A percentile compares a stretch with the other conserved stretches of the same genome.
Conservation (phyloP, 2,329 filamentous ascomycete genomes). For the Trichoderma aggressivum region DNA sequence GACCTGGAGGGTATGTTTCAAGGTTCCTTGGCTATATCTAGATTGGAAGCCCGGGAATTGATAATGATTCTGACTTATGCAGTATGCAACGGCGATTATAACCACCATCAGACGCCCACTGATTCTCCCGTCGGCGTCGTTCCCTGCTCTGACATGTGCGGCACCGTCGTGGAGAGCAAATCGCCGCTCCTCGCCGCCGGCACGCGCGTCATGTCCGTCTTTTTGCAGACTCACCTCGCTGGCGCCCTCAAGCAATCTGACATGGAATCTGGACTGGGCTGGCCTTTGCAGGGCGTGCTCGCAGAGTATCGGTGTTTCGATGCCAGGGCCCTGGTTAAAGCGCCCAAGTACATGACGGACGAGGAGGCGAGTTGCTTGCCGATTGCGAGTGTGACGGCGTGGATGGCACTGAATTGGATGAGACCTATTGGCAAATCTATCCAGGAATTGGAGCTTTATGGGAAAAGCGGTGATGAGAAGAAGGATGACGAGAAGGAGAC, state of each 20-base stretch:
- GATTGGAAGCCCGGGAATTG: neutral
- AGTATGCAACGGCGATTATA: constrained; percentile 66
- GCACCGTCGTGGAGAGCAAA: constrained; percentile 47
- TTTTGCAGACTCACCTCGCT: constrained; percentile 54
- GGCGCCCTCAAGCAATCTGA: constrained; percentile 57
- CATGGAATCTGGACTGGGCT: constrained; percentile 56
- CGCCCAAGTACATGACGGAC: constrained; percentile 54
- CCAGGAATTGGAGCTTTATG: constrained; percentile 20
- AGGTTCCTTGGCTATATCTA: neutral
- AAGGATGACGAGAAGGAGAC: constrained; percentile 33
- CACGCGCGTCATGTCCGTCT: constrained; percentile 65
- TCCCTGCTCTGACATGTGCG: constrained; percentile 69
- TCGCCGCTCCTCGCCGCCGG: constrained; percentile 46
- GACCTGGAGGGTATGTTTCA: constrained; percentile 45
- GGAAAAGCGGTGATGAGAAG: neutral
- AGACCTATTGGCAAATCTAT: constrained; percentile 48
- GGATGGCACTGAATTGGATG: constrained; percentile 63
- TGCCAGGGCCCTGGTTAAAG: constrained; percentile 51
- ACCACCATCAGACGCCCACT: constrained; percentile 47
- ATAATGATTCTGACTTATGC: neutral
- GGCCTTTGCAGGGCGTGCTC: constrained; percentile 57
- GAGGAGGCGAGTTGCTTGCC: constrained; percentile 60
- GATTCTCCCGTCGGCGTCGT: constrained; percentile 42
- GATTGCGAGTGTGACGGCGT: constrained; percentile 61
- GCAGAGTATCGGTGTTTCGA: constrained; percentile 59